Percentiles rank a stretch among this genome's conserved stretches.
These are phyloP conservation scores for Parsonsia alboflavescens DNA, from an alignment of 257 asterid genomes.

Conservation along the genomic window DNA sequence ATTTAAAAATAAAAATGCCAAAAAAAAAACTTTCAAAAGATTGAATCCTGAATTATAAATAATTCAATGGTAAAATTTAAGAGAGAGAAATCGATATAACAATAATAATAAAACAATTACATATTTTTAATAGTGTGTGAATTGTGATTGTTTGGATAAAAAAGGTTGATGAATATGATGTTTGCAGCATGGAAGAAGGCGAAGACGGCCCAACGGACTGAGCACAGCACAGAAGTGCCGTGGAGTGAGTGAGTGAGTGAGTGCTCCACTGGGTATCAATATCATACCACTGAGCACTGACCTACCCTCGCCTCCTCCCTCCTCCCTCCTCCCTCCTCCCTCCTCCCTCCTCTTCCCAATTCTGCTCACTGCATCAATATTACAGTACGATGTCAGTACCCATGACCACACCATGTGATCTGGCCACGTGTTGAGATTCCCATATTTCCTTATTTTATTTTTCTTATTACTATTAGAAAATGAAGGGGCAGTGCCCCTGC, in stretches of 20 bases:
- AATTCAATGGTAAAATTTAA: too few relatives aligned
- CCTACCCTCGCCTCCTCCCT: too few relatives aligned
- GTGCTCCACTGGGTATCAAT: too few relatives aligned
- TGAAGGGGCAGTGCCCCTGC: neutral
- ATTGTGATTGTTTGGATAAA: neutral
- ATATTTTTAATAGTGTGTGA: neutral
- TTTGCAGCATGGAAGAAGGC: slow-evolving; percentile 9
- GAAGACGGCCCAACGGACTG: slow-evolving; percentile 17
- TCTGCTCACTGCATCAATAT: neutral
- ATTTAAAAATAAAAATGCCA: too few relatives aligned
- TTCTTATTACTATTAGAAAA: too few relatives aligned
- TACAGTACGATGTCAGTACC: slow-evolving; percentile 9
- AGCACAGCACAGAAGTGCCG: neutral
- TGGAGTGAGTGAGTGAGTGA: neutral
- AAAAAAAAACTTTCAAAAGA: too few relatives aligned
- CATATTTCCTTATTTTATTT: neutral
- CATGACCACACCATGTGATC: slow-evolving; percentile 20
- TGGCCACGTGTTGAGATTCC: slow-evolving; percentile 22
- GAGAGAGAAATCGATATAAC: too few relatives aligned
- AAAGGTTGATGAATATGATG: slow-evolving; percentile 21
- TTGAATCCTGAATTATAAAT: too few relatives aligned
- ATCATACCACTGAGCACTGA: too few relatives aligned
- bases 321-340: too few relatives aligned
- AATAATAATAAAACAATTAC: too few relatives aligned
- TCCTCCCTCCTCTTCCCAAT: too few relatives aligned